Conservation (phyloP, 495 filamentous ascomycete genomes). For the Daldinia caldariorum region DNA sequence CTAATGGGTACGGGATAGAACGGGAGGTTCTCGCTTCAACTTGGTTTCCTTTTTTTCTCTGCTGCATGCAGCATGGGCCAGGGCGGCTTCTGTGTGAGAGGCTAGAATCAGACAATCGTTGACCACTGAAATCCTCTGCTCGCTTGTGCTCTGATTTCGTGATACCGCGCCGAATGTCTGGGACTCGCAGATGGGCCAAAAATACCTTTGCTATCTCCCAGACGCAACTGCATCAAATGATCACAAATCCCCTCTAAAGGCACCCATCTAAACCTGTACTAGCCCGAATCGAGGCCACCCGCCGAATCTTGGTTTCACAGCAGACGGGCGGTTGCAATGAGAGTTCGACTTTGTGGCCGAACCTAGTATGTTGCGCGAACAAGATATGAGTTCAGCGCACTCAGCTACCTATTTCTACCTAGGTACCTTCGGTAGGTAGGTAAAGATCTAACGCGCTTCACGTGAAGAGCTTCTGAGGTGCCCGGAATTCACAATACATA, state of each 20-base stretch:
- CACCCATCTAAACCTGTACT: constrained; percentile 25
- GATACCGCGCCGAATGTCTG: constrained; percentile 34
- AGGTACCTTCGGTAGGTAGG: too few species aligned
- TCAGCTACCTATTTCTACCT: too few species aligned
- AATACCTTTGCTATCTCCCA: constrained; percentile 10
- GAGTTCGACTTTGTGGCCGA: constrained; percentile 29
- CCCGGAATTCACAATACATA: neutral
- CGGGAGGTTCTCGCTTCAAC: constrained; percentile 35
- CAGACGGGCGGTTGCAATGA: constrained; percentile 33
- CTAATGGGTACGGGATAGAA: constrained; percentile 21
- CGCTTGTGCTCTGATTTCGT: constrained; percentile 32
- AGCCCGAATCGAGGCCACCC: constrained; percentile 39
- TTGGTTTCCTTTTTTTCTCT: constrained; percentile 21
- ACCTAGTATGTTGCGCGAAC: constrained; percentile 20
- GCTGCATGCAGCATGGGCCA: constrained; percentile 27
- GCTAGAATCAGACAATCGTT: constrained; percentile 42
- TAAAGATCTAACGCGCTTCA: neutral
- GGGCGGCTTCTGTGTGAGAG: constrained; percentile 37
- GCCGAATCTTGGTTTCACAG: constrained; percentile 43
- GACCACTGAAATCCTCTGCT: constrained; percentile 31
- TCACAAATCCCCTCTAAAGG: constrained; percentile 13
- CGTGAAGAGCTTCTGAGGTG: neutral
- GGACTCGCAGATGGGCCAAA: constrained; percentile 25
- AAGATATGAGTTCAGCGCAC: constrained; percentile 31
- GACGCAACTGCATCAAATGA: constrained; percentile 22